Evolutionary conservation across 768 basidiomycete species (phyloP), one percentile per base, ranked within the genome.

Genomic region (Phaffia australis): DNA sequence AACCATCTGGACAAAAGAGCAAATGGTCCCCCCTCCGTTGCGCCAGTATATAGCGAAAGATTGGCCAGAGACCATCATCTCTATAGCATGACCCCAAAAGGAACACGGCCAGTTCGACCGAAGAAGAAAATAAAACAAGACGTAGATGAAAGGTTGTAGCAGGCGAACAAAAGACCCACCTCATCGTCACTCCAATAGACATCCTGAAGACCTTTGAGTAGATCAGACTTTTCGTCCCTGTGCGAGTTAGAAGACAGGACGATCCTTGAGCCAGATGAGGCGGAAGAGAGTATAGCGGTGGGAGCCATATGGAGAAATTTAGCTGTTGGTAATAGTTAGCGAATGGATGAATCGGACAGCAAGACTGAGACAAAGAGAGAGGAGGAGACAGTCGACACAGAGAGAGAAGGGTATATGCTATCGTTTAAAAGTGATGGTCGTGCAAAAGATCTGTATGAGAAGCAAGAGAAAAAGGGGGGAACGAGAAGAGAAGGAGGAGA

Each of bases 121-220:
- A 14, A 47, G 21, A 49, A 32, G 21, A 1, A 6, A 15, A 4
- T 19, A 32, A 23, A 61, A 30, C 32, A 49, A 56, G 11, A 14
- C 15, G 21, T 23, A 9, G 30, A 32, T 27, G 21, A 3, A 25
- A 5, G 27, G 8, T 11, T 1, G 30, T 47, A 32, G 48, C 11
- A 49, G 6, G 27, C 19, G 21, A 18, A 21, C 1, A 19, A 23
- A 63, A 51, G 29, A 74, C 76, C 62, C 70, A 77, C 76, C 71
- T 77, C 77, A 60, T 77, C 77, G 58, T 77, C 77, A 64, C 73
- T 74, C 75, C 75, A 77, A 23, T 72, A 72, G 25, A 76, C 77
- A 69, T 77, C 77, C 58, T 75, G 76, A 50, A 77, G 61, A 19
- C 70, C 71, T 66, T 74, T 75, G 65, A 77, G 66, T 18, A 74